These are phyloP conservation scores for Wickerhamiella sorbophila DNA, from an alignment of 805 yeast species.

Conservation along the genomic window DNA sequence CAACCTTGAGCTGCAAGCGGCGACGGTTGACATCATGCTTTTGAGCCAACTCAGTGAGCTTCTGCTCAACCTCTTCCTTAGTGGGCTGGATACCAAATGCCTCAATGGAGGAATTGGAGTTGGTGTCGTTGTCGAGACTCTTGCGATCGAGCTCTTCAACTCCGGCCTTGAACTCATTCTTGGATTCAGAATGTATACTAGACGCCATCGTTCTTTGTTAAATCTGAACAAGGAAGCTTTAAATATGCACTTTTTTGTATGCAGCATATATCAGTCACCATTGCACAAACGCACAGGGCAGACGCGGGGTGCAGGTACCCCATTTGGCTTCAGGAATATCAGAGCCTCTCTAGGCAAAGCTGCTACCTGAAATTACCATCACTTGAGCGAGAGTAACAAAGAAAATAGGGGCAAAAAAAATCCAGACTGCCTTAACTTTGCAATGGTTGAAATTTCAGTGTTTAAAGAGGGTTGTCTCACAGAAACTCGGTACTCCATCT, in stretches of 20 bases:
- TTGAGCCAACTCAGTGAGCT: slow-evolving; percentile 25
- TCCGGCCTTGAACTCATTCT: not conserved
- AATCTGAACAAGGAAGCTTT: too few relatives aligned
- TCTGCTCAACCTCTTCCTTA: slow-evolving; percentile 1
- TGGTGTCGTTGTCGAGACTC: not conserved
- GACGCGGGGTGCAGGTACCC: not conserved
- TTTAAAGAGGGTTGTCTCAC: too few relatives aligned
- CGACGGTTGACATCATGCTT: slow-evolving; percentile 39
- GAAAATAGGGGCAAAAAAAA: too few relatives aligned
- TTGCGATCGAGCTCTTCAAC: not conserved
- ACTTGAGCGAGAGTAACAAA: too few relatives aligned
- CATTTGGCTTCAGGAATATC: too few relatives aligned
- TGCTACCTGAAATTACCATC: too few relatives aligned
- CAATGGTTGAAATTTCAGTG: too few relatives aligned
- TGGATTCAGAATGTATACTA: not conserved
- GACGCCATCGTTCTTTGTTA: not conserved
- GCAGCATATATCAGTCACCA: not conserved
- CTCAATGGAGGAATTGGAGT: not conserved
- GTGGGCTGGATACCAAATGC: not conserved
- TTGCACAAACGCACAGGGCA: too few relatives aligned
- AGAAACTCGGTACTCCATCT: too few relatives aligned
- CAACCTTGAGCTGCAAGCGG: slow-evolving; percentile 48
- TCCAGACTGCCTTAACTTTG: too few relatives aligned
- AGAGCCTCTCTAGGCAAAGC: too few relatives aligned
- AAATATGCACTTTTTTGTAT: too few relatives aligned